These are phyloP conservation scores for Lachancea kluyveri DNA, from an alignment of 805 yeast genomes.

Conservation along the genomic window DNA sequence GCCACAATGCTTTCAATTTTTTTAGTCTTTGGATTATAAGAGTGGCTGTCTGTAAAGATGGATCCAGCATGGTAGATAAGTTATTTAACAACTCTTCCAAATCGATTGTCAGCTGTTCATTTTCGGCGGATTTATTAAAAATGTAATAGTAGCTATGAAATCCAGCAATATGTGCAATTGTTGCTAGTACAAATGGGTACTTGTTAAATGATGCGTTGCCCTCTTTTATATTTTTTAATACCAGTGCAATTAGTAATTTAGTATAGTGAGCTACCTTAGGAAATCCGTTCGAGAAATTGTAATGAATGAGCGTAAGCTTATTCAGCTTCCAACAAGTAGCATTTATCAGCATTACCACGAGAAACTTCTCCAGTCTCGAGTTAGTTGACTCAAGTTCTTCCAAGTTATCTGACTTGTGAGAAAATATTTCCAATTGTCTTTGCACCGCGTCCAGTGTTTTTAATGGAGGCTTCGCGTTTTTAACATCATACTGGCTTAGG, in stretches of 20 bases:
- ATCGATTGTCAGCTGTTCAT: constrained; percentile 18
- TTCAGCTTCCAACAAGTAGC: constrained; percentile 25
- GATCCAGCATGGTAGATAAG: constrained; percentile 13
- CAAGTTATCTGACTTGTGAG: constrained; percentile 10
- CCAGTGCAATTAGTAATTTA: constrained; percentile 14
- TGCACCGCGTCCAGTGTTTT: constrained; percentile 26
- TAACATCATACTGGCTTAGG: constrained; percentile 17
- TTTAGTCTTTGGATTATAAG: constrained; percentile 16
- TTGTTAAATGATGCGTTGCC: constrained; percentile 15
- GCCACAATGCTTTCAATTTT: constrained; percentile 19
- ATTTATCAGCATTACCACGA: constrained; percentile 15
- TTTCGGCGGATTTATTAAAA: constrained; percentile 13
- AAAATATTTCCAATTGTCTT: constrained; percentile 18
- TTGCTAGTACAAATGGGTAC: constrained; percentile 19
- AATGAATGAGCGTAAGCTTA: constrained; percentile 20
- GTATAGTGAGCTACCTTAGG: constrained; percentile 16
- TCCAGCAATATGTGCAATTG: constrained; percentile 16
- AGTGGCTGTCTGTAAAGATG: constrained; percentile 10
- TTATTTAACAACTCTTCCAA: constrained; percentile 16
- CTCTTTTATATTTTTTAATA: constrained; percentile 16
- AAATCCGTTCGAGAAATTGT: constrained; percentile 15
- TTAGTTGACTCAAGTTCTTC: constrained; percentile 11
- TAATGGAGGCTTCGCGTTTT: constrained; percentile 21
- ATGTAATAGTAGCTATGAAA: constrained; percentile 24
- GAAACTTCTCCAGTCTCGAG: constrained; percentile 21